These are phyloP conservation scores for Fomitopsis serialis DNA, from an alignment of 768 basidiomycete genomes.

Conservation along the genomic window DNA sequence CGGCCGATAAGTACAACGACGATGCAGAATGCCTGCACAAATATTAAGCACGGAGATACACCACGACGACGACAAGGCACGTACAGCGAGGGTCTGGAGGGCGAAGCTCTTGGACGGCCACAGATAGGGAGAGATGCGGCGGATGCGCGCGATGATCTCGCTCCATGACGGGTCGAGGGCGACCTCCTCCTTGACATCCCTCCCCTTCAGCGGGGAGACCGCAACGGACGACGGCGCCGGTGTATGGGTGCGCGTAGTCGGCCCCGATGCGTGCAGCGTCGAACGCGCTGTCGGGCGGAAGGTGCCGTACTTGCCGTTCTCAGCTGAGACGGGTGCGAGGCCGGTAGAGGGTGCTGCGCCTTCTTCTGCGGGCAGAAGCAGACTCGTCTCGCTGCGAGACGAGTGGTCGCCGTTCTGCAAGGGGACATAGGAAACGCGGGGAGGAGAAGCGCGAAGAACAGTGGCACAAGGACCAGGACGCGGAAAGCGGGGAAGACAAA, in stretches of 20 bases:
- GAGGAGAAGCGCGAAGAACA: slow-evolving; percentile 54
- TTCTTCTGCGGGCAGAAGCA: slow-evolving; percentile 49
- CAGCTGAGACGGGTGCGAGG: slow-evolving; percentile 39
- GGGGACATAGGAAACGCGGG: slow-evolving; percentile 65
- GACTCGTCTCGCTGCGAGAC: slow-evolving; percentile 41
- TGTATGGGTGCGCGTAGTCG: slow-evolving; percentile 42
- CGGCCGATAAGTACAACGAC: slow-evolving; percentile 69
- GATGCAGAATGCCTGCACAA: slow-evolving; percentile 55
- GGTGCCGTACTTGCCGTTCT: slow-evolving; percentile 68
- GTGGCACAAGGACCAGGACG: slow-evolving; percentile 51
- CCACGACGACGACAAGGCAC: slow-evolving; percentile 18
- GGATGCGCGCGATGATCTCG: slow-evolving; percentile 62
- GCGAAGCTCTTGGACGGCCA: slow-evolving; percentile 70
- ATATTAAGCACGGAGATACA: not conserved
- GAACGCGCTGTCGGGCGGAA: slow-evolving; percentile 47
- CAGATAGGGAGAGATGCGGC: slow-evolving; percentile 68
- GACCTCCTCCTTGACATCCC: slow-evolving; percentile 42
- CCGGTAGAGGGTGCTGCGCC: slow-evolving; percentile 43
- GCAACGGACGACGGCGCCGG: slow-evolving; percentile 35
- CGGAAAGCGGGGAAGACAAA: slow-evolving; percentile 59
- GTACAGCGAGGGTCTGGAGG: slow-evolving; percentile 67
- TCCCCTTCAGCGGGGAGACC: slow-evolving; percentile 18
- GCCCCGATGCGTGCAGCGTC: slow-evolving; percentile 44
- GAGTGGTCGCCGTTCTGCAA: slow-evolving; percentile 34
- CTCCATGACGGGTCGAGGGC: slow-evolving; percentile 63